A percentile compares a stretch with the other conserved stretches of the same genome.
Evolutionary conservation across 78 protist species (phyloP).

Genomic region (Chrysochromulina parva): DNA sequence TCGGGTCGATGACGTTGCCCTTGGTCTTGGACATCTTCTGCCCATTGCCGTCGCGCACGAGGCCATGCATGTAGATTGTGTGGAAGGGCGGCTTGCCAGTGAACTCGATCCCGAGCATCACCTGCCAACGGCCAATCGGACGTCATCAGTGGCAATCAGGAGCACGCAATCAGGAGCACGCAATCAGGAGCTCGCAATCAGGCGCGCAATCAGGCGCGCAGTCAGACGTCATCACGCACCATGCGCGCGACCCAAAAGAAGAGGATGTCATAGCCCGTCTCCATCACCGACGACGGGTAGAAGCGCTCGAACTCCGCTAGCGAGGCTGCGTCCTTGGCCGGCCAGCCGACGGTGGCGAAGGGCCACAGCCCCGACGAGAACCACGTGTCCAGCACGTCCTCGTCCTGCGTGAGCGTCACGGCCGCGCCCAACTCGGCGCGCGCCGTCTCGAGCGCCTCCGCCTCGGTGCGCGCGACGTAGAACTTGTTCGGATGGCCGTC

Average conservation of each 20-base stretch:
- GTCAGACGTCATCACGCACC: conserved; percentile 38
- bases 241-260: conserved; percentile 97
- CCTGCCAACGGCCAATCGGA: too few relatives aligned
- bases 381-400: conserved; percentile 97
- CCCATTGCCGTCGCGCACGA: conserved; percentile 71
- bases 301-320: conserved; percentile 46
- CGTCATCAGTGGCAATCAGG: too few relatives aligned
- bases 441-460: conserved; percentile 14
- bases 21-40: conserved; percentile 65
- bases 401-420: conserved; percentile 67
- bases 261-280: conserved; percentile 92
- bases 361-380: conserved; percentile 87
- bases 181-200: too few relatives aligned
- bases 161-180: too few relatives aligned
- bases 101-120: conserved; percentile 77
- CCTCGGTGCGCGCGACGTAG: conserved; percentile 33
- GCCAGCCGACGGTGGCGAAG: conserved; percentile 74
- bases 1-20: conserved; percentile 69
- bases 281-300: conserved; percentile 85
- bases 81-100: conserved; percentile 73
- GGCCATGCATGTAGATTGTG: conserved; percentile 72
- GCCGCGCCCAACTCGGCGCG: neutral
- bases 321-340: neutral
- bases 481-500: neutral
- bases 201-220: too few relatives aligned